Conservation (phyloP, 805 yeast genomes). For the Wickerhamomyces pijperi region DNA sequence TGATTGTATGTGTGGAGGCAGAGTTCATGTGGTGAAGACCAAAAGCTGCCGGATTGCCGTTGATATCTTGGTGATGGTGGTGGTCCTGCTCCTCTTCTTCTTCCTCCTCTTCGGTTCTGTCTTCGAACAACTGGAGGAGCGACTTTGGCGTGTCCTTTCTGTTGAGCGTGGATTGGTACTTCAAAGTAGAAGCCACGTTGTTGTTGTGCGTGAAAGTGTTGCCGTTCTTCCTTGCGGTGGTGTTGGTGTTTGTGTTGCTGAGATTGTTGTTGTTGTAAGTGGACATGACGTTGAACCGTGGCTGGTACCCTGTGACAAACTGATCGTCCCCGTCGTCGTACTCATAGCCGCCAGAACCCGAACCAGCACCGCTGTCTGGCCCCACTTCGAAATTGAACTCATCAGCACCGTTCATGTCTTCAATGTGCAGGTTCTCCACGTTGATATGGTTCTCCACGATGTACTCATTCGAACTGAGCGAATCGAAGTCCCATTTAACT, state of each 20-base stretch:
- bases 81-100: slow-evolving; percentile 8
- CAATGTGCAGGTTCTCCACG: slow-evolving; percentile 22
- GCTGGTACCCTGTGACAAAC: slow-evolving; percentile 17
- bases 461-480: slow-evolving; percentile 63
- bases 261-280: neutral
- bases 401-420: slow-evolving; percentile 10
- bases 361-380: neutral
- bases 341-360: no score
- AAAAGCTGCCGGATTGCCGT: slow-evolving; percentile 6
- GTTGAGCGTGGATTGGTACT: slow-evolving; percentile 17
- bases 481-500: slow-evolving; percentile 86
- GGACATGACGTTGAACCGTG: slow-evolving; percentile 7
- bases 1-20: slow-evolving; percentile 4
- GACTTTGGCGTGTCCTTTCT: slow-evolving; percentile 60
- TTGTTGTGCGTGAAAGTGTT: slow-evolving; percentile 18
- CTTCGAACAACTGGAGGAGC: slow-evolving; percentile 58
- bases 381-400: slow-evolving; percentile 14
- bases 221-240: slow-evolving; percentile 7
- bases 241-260: slow-evolving; percentile 15
- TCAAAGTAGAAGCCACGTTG: slow-evolving; percentile 16
- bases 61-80: neutral
- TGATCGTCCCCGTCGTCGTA: slow-evolving; percentile 20
- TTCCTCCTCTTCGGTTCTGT: slow-evolving; percentile 24
- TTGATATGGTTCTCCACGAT: slow-evolving; percentile 61
- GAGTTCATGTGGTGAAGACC: slow-evolving; percentile 10